phyloP scores from a whole-genome alignment of 2,329 filamentous ascomycete genomes.

The Aschersonia sp. region DNA sequence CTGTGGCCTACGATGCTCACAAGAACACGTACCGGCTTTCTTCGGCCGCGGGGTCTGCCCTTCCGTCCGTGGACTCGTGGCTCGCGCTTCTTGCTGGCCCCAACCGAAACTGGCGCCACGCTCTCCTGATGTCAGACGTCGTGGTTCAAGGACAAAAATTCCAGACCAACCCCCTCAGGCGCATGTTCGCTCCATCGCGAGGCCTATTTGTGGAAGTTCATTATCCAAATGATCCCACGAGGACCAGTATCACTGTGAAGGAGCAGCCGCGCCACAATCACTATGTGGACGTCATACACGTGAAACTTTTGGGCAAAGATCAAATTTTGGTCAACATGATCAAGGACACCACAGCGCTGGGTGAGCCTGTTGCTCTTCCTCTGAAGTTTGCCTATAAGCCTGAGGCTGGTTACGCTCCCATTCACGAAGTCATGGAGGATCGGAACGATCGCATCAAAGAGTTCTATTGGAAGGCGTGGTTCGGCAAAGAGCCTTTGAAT shows the following conservation, averaged over 20 bases:
- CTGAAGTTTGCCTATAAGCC: conserved; percentile 89
- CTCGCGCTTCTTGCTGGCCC: conserved; percentile 74
- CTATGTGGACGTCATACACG: conserved; percentile 77
- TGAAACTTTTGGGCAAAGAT: conserved; percentile 58
- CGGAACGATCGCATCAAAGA: conserved; percentile 98
- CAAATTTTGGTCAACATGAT: conserved; percentile 83
- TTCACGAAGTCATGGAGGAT: conserved; percentile 87
- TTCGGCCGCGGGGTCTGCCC: conserved; percentile 52
- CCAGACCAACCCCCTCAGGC: conserved; percentile 88
- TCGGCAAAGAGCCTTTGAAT: conserved; percentile 71
- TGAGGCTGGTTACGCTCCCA: conserved; percentile 93
- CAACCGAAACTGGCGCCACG: conserved; percentile 84
- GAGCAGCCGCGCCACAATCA: conserved; percentile 80
- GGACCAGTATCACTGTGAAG: conserved; percentile 74
- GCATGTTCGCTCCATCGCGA: conserved; percentile 74
- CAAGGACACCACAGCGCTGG: conserved; percentile 80
- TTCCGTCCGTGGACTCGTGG: conserved; percentile 77
- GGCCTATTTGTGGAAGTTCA: conserved; percentile 83
- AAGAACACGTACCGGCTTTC: conserved; percentile 81
- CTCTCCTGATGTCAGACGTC: conserved; percentile 84
- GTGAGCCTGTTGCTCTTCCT: conserved; percentile 67
- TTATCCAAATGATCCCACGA: conserved; percentile 66
- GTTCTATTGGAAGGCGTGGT: conserved; percentile 98
- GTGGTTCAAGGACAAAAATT: conserved; percentile 93
- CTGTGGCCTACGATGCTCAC: conserved; percentile 59